These are phyloP conservation scores for Mucuna pruriens DNA, from an alignment of 306 rosid species.

Conservation along the genomic window DNA sequence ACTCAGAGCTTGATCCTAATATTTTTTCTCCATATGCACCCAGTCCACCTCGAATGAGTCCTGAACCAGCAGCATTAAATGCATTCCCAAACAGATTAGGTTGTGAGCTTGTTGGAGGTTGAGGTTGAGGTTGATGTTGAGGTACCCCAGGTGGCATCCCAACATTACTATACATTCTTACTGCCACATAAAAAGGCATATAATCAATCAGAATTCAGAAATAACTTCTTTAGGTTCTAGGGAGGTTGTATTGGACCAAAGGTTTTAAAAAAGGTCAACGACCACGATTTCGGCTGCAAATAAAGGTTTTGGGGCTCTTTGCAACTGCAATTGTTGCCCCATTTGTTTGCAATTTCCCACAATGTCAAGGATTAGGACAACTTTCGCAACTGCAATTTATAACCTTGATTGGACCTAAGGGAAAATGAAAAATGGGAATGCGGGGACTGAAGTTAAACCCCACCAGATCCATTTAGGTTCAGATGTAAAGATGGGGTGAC, in stretches of 20 bases:
- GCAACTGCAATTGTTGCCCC: no score
- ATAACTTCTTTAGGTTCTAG: background rate
- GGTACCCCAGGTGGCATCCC: constrained; percentile 66
- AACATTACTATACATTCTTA: constrained; percentile 71
- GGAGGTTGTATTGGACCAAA: background rate
- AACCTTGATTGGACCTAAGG: background rate
- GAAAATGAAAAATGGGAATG: background rate
- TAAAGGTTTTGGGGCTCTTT: background rate
- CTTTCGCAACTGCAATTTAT: background rate
- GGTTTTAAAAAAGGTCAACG: background rate
- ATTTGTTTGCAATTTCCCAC: background rate
- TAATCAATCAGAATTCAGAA: constrained; percentile 28
- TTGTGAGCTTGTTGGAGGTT: constrained; percentile 51
- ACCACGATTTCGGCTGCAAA: no score
- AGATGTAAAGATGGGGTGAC: background rate
- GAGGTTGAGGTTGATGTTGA: constrained; percentile 54
- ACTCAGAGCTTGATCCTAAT: constrained; percentile 95
- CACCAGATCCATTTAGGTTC: constrained; percentile 5
- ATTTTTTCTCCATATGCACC: constrained; percentile 97
- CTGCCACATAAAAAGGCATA: background rate
- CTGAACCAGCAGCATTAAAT: constrained; percentile 92
- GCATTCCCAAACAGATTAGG: constrained; percentile 80
- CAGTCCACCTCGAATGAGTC: constrained; percentile 91
- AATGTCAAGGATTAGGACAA: background rate
- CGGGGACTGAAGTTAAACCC: background rate